These are phyloP conservation scores for Backusella westeae DNA, from an alignment of 192 early-diverging fungal genomes.

Conservation along the genomic window DNA sequence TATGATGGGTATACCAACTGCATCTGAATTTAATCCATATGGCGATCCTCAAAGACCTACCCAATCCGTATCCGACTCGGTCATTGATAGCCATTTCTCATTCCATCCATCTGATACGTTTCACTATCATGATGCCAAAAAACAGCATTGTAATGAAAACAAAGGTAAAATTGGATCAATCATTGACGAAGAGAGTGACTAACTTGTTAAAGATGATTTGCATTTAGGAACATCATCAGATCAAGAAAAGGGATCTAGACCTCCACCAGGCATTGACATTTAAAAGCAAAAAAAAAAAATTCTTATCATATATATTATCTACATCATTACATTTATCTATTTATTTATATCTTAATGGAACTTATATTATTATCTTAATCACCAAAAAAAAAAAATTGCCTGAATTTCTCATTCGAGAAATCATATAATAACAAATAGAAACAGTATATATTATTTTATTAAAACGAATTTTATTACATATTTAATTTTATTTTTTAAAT, in stretches of 20 bases:
- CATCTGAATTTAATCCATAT: slow-evolving; percentile 8
- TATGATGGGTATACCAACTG: not conserved
- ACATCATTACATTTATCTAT: not conserved
- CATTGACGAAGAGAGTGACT: no score
- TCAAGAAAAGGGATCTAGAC: slow-evolving; percentile 8
- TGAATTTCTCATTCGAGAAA: no score
- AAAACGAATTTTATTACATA: not conserved
- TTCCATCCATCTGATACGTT: not conserved
- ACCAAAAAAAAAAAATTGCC: not conserved
- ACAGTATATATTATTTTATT: not conserved
- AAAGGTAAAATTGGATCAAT: not conserved
- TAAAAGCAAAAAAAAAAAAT: not conserved
- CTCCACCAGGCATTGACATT: slow-evolving; percentile 9
- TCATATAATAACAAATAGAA: not conserved
- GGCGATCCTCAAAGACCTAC: not conserved
- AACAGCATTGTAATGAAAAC: not conserved
- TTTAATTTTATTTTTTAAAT: not conserved
- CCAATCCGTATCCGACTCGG: slow-evolving; percentile 1
- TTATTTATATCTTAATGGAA: slow-evolving; percentile 6
- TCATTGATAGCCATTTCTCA: slow-evolving; percentile 7
- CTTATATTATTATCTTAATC: not conserved
- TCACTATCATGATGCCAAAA: not conserved
- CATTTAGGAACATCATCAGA: not conserved
- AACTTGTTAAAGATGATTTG: not conserved
- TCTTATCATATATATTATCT: not conserved